Evolutionary conservation across 2,329 filamentous ascomycete genomes (phyloP), one percentile per base, ranked within the genome.

Genomic region (Verticillium dahliae): DNA sequence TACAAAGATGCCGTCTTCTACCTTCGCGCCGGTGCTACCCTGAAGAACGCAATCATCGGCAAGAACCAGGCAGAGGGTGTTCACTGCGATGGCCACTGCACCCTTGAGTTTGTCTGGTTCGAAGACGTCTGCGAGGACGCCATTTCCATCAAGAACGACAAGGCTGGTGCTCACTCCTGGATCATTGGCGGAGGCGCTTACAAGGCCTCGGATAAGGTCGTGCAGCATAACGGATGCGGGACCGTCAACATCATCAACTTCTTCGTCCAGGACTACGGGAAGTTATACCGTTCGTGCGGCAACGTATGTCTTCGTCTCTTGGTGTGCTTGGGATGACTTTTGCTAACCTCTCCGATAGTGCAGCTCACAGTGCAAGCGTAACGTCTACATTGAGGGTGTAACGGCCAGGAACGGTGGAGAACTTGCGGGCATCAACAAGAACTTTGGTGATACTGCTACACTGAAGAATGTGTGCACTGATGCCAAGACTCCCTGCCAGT

Each of bases 271-370:
- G 73, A 79, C 69, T 80, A 80, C 63, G 78, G 79, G 62, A 82
- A 82, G 68, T 68, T 81, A 45, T 80, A 79, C 68, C 76, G 79
- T 33, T 79, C 78, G 7, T 81, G 80, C 66, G 80, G 80, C 60
- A 82, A 82, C 73, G 58, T 62, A 37, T 39, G 62, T 75, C 68
- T 63, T 61, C 69, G 61, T 14, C 18, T 4, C 4, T 37, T 27
- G 4, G 31, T 31, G n/a, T 1, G 35, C 41, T 10, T 31, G 37
- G 1, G 27, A 31, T 31, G 27, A 31, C 18, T 52, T 13, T n/a
- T 38, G 18, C 45, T 52, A n/a, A 52, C 45, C 9, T 18, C 45
- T 18, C n/a, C 4, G 50, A 60, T 5, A 64, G 63, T 64, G 62
- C 55, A 65, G 61, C 62, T 62, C 18, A 0, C 70, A 70, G 52